These are phyloP conservation scores for Aureobasidium pullulans DNA, from an alignment of 2,329 filamentous ascomycete genomes.

Conservation along the genomic window DNA sequence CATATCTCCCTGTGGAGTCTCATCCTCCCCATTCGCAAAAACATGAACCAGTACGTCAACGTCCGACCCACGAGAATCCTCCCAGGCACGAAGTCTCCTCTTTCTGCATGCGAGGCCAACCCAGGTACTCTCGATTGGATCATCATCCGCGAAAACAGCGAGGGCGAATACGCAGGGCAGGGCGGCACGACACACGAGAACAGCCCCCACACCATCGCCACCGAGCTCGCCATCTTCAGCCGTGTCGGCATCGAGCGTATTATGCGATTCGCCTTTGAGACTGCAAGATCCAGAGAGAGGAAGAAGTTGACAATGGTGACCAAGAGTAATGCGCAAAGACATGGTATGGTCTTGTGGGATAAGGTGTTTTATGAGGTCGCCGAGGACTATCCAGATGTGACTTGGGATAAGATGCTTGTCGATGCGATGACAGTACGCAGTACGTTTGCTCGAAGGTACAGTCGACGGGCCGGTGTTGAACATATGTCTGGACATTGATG, in stretches of 20 bases:
- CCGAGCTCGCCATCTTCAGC: conserved; percentile 42
- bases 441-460: too few relatives aligned
- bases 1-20: conserved; percentile 61
- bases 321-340: conserved; percentile 42
- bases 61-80: conserved; percentile 48
- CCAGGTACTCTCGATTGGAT: conserved; percentile 39
- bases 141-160: conserved; percentile 41
- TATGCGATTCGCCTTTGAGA: conserved; percentile 42
- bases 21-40: conserved; percentile 59
- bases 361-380: conserved; percentile 39
- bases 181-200: conserved; percentile 38
- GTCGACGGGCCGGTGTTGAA: conserved; percentile 19
- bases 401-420: conserved; percentile 43
- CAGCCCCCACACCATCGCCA: conserved; percentile 34
- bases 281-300: conserved; percentile 34
- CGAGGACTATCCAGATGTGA: conserved; percentile 39
- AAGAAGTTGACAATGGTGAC: conserved; percentile 45
- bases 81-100: conserved; percentile 33
- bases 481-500: too few relatives aligned
- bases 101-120: conserved; percentile 28
- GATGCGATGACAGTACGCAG: conserved; percentile 43
- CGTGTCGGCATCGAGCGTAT: conserved; percentile 40
- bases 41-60: conserved; percentile 63
- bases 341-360: conserved; percentile 45
- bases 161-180: conserved; percentile 43